Evolutionary conservation across 1,139 yeast species (phyloP), one percentile per base, ranked within the genome.

Genomic region (Taphrina pruni): DNA sequence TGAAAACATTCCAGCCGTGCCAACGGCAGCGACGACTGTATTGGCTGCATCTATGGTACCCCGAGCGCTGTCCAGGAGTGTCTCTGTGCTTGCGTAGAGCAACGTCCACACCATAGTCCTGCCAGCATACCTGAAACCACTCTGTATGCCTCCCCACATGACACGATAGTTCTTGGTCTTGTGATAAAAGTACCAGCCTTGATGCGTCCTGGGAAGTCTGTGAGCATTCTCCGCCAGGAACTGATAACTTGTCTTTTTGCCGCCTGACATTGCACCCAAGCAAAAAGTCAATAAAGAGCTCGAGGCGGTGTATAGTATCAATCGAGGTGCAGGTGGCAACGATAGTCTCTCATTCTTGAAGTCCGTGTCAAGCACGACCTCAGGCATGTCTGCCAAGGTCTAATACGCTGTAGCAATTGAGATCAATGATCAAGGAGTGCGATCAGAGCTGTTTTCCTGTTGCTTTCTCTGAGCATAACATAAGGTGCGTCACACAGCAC

Each of bases 131-230:
- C 45, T 46, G 52, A 65, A 60, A 6, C 69, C 69, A 7, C 64
- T 60, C 48, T 32, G 35, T 17, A 65, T 65, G 11, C 62, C 69
- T 14, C 69, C 69, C 36, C 17, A 54, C 61, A 60, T 52, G 48
- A 58, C 69, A 56, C 88, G 89, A 77, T 89, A 89, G 77, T 89
- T 89, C 79, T 90, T 90, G 73, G 91, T 84, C 78, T 89, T 90
- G 78, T 90, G 96, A 78, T 91, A 90, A 76, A 88, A 89, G 76
- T 89, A 91, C 97, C 97, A 90, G 0, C 94, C 95, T 45, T 92
- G 94, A 69, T 87, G 89, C 0, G 89, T 87, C 32, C 80, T 82
- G 3, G 97, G 97, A 71, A 91, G 80, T 60, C 97, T 78, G 75
- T 90, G 97, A 12, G 95, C 89, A 75, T 90, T 90, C 73, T 89